phyloP scores from a whole-genome alignment of 768 basidiomycete species.

The Amanita phalloides region DNA sequence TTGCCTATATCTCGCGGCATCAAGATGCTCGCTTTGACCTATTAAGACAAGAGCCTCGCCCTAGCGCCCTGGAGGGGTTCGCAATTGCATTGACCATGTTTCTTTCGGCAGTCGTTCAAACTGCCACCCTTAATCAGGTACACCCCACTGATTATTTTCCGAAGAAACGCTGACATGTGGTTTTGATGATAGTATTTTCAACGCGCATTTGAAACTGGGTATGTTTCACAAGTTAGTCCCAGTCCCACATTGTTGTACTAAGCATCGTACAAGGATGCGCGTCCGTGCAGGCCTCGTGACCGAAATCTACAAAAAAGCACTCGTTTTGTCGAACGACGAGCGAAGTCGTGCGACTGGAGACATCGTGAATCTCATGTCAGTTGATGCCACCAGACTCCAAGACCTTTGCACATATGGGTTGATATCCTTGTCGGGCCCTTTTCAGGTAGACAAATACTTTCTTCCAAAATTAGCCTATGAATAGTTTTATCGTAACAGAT shows the following conservation, averaged over 20 bases:
- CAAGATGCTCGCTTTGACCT: conserved; percentile 36
- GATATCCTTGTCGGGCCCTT: conserved; percentile 76
- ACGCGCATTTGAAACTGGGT: conserved; percentile 65
- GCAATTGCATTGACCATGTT: conserved; percentile 76
- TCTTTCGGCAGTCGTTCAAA: conserved; percentile 65
- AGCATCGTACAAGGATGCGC: conserved; percentile 53
- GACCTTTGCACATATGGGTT: conserved; percentile 78
- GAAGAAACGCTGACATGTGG: background rate
- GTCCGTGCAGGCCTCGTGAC: conserved; percentile 82
- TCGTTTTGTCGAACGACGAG: conserved; percentile 81
- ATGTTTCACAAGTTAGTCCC: conserved; percentile 1
- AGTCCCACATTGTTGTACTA: background rate
- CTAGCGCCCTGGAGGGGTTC: conserved; percentile 55
- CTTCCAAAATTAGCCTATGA: background rate
- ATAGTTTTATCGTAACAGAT: conserved; percentile 35
- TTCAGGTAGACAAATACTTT: conserved; percentile 43
- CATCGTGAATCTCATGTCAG: conserved; percentile 91
- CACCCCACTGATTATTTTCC: background rate
- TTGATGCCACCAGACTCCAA: conserved; percentile 71
- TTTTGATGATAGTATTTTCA: conserved; percentile 62
- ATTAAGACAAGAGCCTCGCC: conserved; percentile 13
- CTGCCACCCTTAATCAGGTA: conserved; percentile 72
- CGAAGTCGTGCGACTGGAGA: conserved; percentile 77
- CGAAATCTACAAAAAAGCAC: conserved; percentile 76
- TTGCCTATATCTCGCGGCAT: conserved; percentile 76